Percentiles rank a stretch among this genome's conserved stretches.
Conservation (phyloP, 129 eudicot genomes). For the Pulicaria dysenterica region DNA sequence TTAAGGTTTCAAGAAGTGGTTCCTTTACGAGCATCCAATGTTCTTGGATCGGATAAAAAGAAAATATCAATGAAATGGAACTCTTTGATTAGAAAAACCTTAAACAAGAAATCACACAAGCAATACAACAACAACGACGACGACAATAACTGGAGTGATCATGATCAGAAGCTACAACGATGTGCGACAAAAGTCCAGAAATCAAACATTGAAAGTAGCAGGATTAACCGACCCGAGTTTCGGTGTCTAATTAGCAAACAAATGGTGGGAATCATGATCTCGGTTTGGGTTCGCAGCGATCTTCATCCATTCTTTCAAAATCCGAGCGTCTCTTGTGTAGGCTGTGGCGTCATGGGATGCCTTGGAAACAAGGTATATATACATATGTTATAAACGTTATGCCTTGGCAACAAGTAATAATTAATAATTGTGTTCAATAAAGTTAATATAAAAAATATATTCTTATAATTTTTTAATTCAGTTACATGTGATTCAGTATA, state of each 20-base stretch:
- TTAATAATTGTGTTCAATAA: no score
- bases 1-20: slow-evolving; percentile 81
- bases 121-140: not conserved
- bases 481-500: no score
- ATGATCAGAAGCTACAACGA: slow-evolving; percentile 16
- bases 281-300: slow-evolving; percentile 76
- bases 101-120: slow-evolving; percentile 41
- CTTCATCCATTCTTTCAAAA: slow-evolving; percentile 54
- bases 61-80: slow-evolving; percentile 62
- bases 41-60: slow-evolving; percentile 59
- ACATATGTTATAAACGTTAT: not conserved
- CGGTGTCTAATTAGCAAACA: slow-evolving; percentile 65
- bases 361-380: slow-evolving; percentile 74
- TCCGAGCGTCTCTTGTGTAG: slow-evolving; percentile 82
- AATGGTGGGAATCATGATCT: slow-evolving; percentile 77
- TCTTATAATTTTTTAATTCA: no score
- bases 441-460: no score
- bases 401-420: no score
- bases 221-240: slow-evolving; percentile 33
- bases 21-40: slow-evolving; percentile 69
- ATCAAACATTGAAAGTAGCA: slow-evolving; percentile 34
- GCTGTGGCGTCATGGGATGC: slow-evolving; percentile 89
- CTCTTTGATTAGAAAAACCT: slow-evolving; percentile 53
- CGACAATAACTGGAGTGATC: slow-evolving; percentile 8
- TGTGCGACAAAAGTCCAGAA: slow-evolving; percentile 15